Evolutionary conservation across 352 stramenopile genomes (phyloP).

Genomic region (Peronospora belbahrii): DNA sequence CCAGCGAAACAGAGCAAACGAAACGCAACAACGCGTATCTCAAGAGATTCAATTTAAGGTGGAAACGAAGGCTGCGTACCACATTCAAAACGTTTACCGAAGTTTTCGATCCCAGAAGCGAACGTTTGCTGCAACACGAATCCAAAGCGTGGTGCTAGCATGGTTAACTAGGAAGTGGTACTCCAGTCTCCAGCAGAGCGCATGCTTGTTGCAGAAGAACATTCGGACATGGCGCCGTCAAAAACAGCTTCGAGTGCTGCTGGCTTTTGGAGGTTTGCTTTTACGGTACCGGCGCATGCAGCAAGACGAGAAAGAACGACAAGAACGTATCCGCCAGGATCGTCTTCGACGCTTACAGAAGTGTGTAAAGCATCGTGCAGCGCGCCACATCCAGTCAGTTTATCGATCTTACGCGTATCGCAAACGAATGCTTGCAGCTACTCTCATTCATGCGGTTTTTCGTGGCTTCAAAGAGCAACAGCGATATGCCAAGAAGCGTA

Average conservation of each 20-base stretch:
- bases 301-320: constrained; percentile 18
- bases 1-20: constrained; percentile 22
- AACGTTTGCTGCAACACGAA: constrained; percentile 22
- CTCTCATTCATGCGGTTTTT: constrained; percentile 23
- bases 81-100: constrained; percentile 16
- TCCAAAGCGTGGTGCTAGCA: constrained; percentile 24
- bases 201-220: constrained; percentile 31
- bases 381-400: constrained; percentile 20
- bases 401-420: constrained; percentile 23
- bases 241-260: constrained; percentile 24
- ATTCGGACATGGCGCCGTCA: constrained; percentile 34
- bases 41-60: constrained; percentile 15
- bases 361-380: constrained; percentile 26
- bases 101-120: constrained; percentile 17
- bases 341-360: constrained; percentile 19
- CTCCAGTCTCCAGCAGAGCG: constrained; percentile 5
- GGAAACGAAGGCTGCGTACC: constrained; percentile 12
- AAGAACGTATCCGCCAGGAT: constrained; percentile 19
- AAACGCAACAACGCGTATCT: constrained; percentile 11
- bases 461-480: constrained; percentile 18
- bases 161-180: constrained; percentile 17
- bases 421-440: constrained; percentile 19
- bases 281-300: constrained; percentile 27
- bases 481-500: constrained; percentile 7
- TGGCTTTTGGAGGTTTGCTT: constrained; percentile 28